Evolutionary conservation across 805 yeast species (phyloP).

Genomic region (Yarrowia sp.): DNA sequence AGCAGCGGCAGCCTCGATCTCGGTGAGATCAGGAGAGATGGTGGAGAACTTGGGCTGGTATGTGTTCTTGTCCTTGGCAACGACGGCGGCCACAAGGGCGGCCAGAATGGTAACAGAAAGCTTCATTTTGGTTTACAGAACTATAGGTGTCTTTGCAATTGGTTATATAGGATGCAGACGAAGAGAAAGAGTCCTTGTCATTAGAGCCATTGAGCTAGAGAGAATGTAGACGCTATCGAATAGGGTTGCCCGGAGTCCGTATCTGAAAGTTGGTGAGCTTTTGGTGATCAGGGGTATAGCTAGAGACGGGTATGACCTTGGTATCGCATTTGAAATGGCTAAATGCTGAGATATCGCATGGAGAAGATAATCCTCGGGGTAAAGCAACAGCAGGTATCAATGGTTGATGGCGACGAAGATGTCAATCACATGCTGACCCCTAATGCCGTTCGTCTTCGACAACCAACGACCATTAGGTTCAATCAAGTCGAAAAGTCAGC

Average conservation of each 20-base stretch:
- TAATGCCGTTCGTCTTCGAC: neutral
- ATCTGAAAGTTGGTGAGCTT: conserved; percentile 2
- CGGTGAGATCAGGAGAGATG: conserved; percentile 3
- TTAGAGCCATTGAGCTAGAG: neutral
- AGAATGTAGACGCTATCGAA: neutral
- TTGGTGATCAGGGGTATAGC: conserved; percentile 17
- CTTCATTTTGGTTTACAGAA: conserved; percentile 6
- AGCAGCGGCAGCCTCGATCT: conserved; percentile 24
- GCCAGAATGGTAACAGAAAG: conserved; percentile 1
- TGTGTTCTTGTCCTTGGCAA: neutral
- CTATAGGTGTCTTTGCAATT: neutral
- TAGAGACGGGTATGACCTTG: neutral
- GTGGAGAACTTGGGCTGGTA: conserved; percentile 13
- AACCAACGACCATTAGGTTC: conserved; percentile 1
- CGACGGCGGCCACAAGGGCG: neutral
- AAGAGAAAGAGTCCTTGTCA: neutral
- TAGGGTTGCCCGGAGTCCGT: conserved; percentile 12
- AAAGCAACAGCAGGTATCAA: neutral
- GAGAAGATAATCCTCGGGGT: no score
- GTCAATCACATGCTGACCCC: neutral
- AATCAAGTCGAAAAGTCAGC: neutral
- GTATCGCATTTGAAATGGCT: no score
- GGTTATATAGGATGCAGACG: neutral
- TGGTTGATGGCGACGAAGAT: neutral
- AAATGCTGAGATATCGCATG: neutral